Conservation (phyloP, 2,329 filamentous ascomycete species). For the Phaeosphaeria sp. region DNA sequence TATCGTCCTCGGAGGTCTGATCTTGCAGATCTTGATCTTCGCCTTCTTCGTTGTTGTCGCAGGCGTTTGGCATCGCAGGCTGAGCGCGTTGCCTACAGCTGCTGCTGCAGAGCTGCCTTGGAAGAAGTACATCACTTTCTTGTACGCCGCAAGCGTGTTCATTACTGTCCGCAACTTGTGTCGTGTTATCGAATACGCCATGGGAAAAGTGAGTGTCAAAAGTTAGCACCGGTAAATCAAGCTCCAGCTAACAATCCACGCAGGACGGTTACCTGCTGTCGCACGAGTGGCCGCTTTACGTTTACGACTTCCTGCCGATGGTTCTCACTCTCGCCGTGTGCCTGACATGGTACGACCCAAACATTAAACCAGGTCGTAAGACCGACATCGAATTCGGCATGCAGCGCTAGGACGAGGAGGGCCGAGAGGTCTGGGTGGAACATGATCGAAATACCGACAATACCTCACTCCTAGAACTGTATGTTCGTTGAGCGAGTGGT, state of each 20-base stretch:
- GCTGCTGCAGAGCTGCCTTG: conserved; percentile 35
- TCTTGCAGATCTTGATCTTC: conserved; percentile 65
- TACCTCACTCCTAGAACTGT: conserved; percentile 12
- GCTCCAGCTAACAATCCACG: conserved; percentile 9
- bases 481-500: conserved; percentile 3
- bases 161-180: conserved; percentile 57
- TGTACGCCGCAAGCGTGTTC: conserved; percentile 49
- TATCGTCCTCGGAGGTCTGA: conserved; percentile 63
- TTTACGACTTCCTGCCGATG: conserved; percentile 39
- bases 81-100: conserved; percentile 43
- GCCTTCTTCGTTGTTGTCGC: conserved; percentile 61
- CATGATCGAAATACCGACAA: conserved; percentile 2
- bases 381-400: conserved; percentile 27
- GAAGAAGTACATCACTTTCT: conserved; percentile 41
- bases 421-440: not conserved
- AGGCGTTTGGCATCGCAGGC: conserved; percentile 57
- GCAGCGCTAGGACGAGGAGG: conserved; percentile 13
- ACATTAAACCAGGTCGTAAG: conserved; percentile 28
- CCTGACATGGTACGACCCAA: conserved; percentile 34
- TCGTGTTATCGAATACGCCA: conserved; percentile 55
- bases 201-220: conserved; percentile 27
- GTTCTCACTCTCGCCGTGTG: conserved; percentile 28
- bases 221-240: not conserved
- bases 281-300: conserved; percentile 35
- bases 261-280: conserved; percentile 33